Percentiles rank a stretch among this genome's conserved stretches.
Conservation (phyloP, 1,139 yeast species). For the Yamadazyma dushanensis region DNA sequence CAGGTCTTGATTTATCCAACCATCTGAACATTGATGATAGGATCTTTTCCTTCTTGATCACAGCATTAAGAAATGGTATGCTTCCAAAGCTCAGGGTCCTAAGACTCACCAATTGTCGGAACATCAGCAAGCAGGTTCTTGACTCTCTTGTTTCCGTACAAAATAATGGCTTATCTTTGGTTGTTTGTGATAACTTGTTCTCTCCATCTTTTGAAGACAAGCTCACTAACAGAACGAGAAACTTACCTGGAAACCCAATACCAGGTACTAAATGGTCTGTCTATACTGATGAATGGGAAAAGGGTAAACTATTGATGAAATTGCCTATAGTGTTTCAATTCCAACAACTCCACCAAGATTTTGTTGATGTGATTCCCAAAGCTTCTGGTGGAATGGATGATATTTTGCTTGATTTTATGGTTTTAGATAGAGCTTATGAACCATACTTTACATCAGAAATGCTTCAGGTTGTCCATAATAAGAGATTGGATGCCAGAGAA, state of each 20-base stretch:
- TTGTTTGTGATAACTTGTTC: slow-evolving; percentile 17
- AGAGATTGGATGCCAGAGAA: slow-evolving; percentile 8
- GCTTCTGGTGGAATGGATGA: not conserved
- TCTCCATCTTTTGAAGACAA: slow-evolving; percentile 8
- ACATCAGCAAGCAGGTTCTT: slow-evolving; percentile 23
- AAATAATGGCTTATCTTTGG: slow-evolving; percentile 21
- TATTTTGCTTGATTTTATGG: slow-evolving; percentile 24
- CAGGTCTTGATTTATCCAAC: slow-evolving; percentile 35
- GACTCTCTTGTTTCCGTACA: slow-evolving; percentile 17
- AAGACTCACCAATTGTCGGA: slow-evolving; percentile 26
- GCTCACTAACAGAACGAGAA: slow-evolving; percentile 17
- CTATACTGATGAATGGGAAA: slow-evolving; percentile 14
- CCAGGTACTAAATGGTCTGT: slow-evolving; percentile 25
- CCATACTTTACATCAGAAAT: slow-evolving; percentile 7
- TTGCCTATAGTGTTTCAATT: slow-evolving; percentile 31
- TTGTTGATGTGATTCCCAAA: slow-evolving; percentile 6
- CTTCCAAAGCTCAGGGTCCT: slow-evolving; percentile 25
- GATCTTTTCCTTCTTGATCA: slow-evolving; percentile 25
- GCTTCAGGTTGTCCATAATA: slow-evolving; percentile 8
- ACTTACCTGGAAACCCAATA: slow-evolving; percentile 4
- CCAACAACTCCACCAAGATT: slow-evolving; percentile 17
- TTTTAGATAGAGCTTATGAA: slow-evolving; percentile 13
- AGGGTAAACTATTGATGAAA: slow-evolving; percentile 16
- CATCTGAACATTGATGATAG: slow-evolving; percentile 30
- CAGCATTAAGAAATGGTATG: slow-evolving; percentile 25